Evolutionary conservation across 2,329 filamentous ascomycete genomes (phyloP).

Genomic region (Trichoderma cornu-damae): DNA sequence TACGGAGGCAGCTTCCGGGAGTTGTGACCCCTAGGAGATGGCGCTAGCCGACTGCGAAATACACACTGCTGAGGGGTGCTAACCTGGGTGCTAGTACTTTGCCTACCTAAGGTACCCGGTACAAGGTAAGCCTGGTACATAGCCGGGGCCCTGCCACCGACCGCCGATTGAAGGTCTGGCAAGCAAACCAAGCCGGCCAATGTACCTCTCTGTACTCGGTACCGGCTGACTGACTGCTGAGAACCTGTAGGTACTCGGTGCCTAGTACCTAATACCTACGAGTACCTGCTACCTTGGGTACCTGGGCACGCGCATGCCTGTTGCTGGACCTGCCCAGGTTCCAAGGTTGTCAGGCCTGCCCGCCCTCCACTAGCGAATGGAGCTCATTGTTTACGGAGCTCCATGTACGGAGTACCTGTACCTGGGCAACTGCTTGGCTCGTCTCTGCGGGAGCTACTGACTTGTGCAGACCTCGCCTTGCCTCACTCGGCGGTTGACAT

Average conservation of each 20-base stretch:
- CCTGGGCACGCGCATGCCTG: too few species aligned
- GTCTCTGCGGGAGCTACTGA: not conserved
- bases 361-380: not conserved
- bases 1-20: constrained; percentile 10
- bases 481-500: not conserved
- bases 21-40: constrained; percentile 8
- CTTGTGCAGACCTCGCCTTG: too few species aligned
- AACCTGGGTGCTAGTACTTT: too few species aligned
- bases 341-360: too few species aligned
- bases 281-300: not conserved
- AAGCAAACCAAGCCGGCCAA: too few species aligned
- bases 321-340: too few species aligned
- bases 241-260: not conserved
- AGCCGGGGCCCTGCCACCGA: not conserved
- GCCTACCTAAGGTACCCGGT: too few species aligned
- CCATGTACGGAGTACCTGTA: not conserved
- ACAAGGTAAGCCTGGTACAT: not conserved
- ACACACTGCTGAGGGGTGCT: not conserved
- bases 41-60: constrained; percentile 10
- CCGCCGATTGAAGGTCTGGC: not conserved
- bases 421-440: not conserved
- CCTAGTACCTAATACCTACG: not conserved
- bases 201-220: not conserved
- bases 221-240: too few species aligned
- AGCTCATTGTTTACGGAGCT: not conserved